Evolutionary conservation across 1,139 yeast genomes (phyloP).

Genomic region (Taphrina populina): DNA sequence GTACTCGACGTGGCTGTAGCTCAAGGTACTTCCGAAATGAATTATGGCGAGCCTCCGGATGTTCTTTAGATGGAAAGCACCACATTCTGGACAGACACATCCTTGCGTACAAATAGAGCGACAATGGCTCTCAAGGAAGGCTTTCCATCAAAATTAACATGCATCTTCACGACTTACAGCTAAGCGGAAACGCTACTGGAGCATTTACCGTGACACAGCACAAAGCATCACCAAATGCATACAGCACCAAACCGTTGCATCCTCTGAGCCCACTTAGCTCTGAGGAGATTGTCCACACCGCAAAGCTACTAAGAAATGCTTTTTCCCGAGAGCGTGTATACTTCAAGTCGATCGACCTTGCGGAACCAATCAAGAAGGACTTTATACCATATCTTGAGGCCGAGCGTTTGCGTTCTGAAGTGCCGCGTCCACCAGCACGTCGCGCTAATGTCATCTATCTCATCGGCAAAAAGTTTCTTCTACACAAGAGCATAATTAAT

Average conservation of each 20-base stretch:
- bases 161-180: constrained; percentile 3
- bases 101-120: neutral
- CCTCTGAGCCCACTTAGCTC: neutral
- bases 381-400: constrained; percentile 62
- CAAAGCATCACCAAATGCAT: neutral
- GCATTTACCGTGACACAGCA: neutral
- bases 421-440: constrained; percentile 64
- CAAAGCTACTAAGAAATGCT: neutral
- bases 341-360: constrained; percentile 67
- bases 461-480: constrained; percentile 56
- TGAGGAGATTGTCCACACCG: neutral
- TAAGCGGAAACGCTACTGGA: neutral
- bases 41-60: neutral
- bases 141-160: too few relatives aligned
- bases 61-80: neutral
- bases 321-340: constrained; percentile 43
- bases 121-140: too few relatives aligned
- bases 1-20: neutral
- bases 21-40: constrained; percentile 8
- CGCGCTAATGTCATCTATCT: constrained; percentile 62
- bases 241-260: neutral
- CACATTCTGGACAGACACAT: neutral
- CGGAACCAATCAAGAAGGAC: constrained; percentile 66
- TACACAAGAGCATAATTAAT: constrained; percentile 69
- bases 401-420: constrained; percentile 46